Evolutionary conservation across 1,284 basidiomycete genomes (phyloP).

Genomic region (Bondarzewia mesenterica): DNA sequence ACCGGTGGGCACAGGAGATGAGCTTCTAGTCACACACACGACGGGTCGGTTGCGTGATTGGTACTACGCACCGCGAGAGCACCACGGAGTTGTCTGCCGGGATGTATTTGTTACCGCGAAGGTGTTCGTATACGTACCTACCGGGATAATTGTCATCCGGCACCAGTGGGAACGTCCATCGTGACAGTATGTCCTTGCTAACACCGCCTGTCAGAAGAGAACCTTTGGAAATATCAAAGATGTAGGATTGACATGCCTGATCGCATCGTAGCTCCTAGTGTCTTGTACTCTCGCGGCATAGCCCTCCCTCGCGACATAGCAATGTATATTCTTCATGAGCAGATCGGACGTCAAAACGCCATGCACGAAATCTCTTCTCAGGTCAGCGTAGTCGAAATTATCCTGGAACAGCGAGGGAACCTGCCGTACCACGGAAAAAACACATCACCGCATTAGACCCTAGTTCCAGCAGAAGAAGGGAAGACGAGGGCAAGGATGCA

Average conservation of each 20-base stretch:
- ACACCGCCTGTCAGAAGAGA: background rate
- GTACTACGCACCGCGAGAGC: constrained; percentile 56
- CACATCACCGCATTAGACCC: background rate
- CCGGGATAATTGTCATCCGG: constrained; percentile 90
- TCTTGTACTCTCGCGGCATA: constrained; percentile 88
- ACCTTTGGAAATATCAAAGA: background rate
- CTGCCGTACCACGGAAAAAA: constrained; percentile 28
- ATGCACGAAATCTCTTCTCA: constrained; percentile 90
- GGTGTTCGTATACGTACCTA: constrained; percentile 73
- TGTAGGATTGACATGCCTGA: constrained; percentile 55
- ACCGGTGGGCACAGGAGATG: background rate
- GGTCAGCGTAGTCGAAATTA: constrained; percentile 96
- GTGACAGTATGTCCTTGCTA: constrained; percentile 85
- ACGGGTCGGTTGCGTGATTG: background rate
- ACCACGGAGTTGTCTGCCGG: constrained; percentile 66
- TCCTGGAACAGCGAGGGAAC: constrained; percentile 96
- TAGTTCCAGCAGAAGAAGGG: background rate
- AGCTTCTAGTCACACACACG: background rate
- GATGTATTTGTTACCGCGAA: constrained; percentile 82
- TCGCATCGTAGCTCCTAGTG: constrained; percentile 82
- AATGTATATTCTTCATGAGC: constrained; percentile 91
- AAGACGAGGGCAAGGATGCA: background rate
- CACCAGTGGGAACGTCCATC: constrained; percentile 93
- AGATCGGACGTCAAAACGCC: constrained; percentile 96
- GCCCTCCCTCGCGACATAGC: constrained; percentile 78